Conservation (phyloP, 805 yeast genomes). For the Myxozyma neotropica region DNA sequence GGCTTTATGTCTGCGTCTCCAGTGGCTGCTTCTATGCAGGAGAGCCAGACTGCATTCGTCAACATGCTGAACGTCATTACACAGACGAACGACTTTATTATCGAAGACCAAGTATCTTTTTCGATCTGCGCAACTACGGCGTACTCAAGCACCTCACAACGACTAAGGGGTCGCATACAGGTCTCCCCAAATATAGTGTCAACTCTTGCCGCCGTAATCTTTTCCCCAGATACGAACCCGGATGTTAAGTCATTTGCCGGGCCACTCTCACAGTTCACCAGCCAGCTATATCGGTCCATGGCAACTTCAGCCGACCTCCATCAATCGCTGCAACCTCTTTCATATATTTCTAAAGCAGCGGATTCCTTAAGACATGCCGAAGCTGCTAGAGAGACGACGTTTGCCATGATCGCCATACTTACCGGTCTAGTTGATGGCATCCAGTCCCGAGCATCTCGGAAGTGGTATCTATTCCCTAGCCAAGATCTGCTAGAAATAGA, state of each 20-base stretch:
- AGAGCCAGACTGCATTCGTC: constrained; percentile 13
- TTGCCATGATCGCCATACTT: constrained; percentile 17
- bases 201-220: neutral
- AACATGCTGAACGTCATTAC: constrained; percentile 3
- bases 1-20: constrained; percentile 15
- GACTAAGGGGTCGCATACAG: neutral
- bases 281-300: constrained; percentile 1
- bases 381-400: constrained; percentile 6
- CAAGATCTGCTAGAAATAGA: neutral
- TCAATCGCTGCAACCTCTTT: neutral
- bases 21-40: neutral
- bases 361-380: neutral
- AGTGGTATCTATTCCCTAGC: neutral
- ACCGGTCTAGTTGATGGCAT: constrained; percentile 21
- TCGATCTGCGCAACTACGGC: constrained; percentile 7
- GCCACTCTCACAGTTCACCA: constrained; percentile 10
- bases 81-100: neutral
- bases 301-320: neutral
- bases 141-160: neutral
- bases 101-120: constrained; percentile 3
- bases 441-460: neutral
- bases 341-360: neutral
- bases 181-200: neutral
- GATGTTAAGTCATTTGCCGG: constrained; percentile 12
- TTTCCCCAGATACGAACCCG: neutral